Conservation (phyloP, 108 stramenopile species). For the Chaetoceros muelleri region DNA sequence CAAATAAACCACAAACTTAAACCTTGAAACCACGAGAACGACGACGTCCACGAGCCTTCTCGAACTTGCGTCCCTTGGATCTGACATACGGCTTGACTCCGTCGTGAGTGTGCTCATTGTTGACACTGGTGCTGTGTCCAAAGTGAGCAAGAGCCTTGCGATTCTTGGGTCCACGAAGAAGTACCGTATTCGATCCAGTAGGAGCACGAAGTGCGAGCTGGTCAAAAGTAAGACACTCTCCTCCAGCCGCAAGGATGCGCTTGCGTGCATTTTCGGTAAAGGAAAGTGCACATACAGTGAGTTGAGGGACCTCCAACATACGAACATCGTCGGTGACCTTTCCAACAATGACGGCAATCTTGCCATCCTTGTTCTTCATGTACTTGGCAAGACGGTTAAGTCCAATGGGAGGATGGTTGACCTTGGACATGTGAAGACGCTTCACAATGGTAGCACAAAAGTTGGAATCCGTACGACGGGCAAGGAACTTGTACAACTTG, state of each 20-base stretch:
- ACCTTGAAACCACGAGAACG: conserved; percentile 96
- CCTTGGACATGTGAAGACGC: conserved; percentile 97
- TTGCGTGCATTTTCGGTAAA: conserved; percentile 98
- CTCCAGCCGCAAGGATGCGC: conserved; percentile 96
- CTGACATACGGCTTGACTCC: conserved; percentile 97
- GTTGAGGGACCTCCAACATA: conserved; percentile 90
- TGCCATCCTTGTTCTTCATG: conserved; percentile 96
- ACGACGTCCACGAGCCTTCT: conserved; percentile 99
- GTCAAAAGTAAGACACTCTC: conserved; percentile 98
- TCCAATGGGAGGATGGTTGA: conserved; percentile 94
- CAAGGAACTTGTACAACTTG: conserved; percentile 98
- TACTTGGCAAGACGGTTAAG: conserved; percentile 88
- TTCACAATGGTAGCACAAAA: conserved; percentile 93
- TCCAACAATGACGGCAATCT: conserved; percentile 95
- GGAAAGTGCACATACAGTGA: conserved; percentile 92
- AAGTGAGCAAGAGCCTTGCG: conserved; percentile 96
- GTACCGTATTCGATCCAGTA: conserved; percentile 93
- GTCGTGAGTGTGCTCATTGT: conserved; percentile 87
- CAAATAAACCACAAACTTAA: too few relatives aligned
- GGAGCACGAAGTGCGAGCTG: conserved; percentile 96
- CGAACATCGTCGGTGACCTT: conserved; percentile 99
- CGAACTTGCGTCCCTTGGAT: conserved; percentile 99
- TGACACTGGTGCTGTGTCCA: conserved; percentile 86
- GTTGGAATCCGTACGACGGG: conserved; percentile 93
- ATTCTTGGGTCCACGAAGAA: conserved; percentile 97